Evolutionary conservation across 345 rosid species (phyloP).

Genomic region (Aquilaria yunnanensis): DNA sequence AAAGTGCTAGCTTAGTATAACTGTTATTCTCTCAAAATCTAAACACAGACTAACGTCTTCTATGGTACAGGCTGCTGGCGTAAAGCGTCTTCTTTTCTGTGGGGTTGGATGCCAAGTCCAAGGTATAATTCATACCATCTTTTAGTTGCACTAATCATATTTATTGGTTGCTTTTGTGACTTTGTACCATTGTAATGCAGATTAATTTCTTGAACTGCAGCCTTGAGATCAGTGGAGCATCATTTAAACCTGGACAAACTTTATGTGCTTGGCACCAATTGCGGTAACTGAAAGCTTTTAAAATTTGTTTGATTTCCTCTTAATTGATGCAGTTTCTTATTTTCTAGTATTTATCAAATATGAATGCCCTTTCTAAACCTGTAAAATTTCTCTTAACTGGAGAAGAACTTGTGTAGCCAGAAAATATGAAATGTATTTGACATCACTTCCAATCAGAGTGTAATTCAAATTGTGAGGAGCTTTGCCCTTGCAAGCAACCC

Average conservation of each 20-base stretch:
- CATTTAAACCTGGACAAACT: slow-evolving; percentile 87
- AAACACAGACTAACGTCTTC: background rate
- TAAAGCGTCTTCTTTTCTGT: slow-evolving; percentile 92
- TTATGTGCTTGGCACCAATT: slow-evolving; percentile 93
- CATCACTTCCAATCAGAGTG: no score
- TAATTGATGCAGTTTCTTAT: background rate
- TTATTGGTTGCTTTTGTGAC: slow-evolving; percentile 39
- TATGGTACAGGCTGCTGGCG: slow-evolving; percentile 69
- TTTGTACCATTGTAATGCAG: slow-evolving; percentile 78
- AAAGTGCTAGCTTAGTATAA: no score
- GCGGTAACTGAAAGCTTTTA: slow-evolving; percentile 44
- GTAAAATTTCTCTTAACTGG: no score
- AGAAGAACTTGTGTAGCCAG: no score
- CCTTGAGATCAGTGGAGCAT: slow-evolving; percentile 86
- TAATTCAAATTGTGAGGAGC: no score
- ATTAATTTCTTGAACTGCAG: slow-evolving; percentile 89
- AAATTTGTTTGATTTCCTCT: background rate
- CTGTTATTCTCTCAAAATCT: no score
- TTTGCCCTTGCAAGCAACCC: no score
- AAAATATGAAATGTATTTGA: no score
- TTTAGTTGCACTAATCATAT: slow-evolving; percentile 8
- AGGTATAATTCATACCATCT: slow-evolving; percentile 36
- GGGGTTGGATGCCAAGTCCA: slow-evolving; percentile 99
- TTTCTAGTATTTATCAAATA: background rate
- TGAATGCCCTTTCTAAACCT: no score